A percentile compares a stretch with the other conserved stretches of the same genome.
Conservation (phyloP, 2,329 filamentous ascomycete species). For the Ceratocystis huliohia region DNA sequence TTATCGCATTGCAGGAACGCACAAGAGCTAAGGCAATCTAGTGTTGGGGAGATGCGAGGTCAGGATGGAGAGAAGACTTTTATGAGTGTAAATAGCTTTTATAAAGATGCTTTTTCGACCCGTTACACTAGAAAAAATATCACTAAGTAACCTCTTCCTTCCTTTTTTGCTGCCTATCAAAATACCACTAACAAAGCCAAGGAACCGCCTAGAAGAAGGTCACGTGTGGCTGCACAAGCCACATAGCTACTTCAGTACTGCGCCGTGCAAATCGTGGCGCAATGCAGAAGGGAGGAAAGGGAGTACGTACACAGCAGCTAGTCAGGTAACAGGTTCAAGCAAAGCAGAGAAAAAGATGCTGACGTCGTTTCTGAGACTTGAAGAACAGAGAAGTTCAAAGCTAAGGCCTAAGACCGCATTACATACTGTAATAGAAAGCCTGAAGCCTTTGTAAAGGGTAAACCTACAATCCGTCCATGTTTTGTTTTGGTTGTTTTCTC, state of each 20-base stretch:
- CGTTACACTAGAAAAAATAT: neutral
- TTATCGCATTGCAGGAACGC: too few species aligned
- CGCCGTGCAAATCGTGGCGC: neutral
- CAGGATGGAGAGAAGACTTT: too few species aligned
- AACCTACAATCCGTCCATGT: neutral
- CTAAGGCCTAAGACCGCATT: neutral
- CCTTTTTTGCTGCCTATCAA: too few species aligned
- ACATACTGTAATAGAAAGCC: too few species aligned
- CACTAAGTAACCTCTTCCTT: too few species aligned
- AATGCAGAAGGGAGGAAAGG: neutral
- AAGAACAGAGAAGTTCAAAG: neutral
- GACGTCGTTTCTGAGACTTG: slow-evolving; percentile 2
- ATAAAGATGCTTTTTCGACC: neutral
- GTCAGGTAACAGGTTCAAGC: neutral
- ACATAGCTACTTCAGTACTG: neutral
- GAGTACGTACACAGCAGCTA: neutral
- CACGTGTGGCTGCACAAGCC: slow-evolving; percentile 8
- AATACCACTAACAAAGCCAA: neutral
- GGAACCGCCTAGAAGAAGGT: neutral
- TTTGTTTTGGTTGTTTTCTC: slow-evolving; percentile 6
- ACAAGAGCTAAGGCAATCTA: too few species aligned
- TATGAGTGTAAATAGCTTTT: neutral
- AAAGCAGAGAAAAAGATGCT: slow-evolving; percentile 4
- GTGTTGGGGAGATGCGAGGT: too few species aligned
- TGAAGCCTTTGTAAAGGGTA: neutral